Evolutionary conservation across 371 early-diverging fungal genomes (phyloP), one percentile per base, ranked within the genome.

Genomic region (Haplosporangium sp.): DNA sequence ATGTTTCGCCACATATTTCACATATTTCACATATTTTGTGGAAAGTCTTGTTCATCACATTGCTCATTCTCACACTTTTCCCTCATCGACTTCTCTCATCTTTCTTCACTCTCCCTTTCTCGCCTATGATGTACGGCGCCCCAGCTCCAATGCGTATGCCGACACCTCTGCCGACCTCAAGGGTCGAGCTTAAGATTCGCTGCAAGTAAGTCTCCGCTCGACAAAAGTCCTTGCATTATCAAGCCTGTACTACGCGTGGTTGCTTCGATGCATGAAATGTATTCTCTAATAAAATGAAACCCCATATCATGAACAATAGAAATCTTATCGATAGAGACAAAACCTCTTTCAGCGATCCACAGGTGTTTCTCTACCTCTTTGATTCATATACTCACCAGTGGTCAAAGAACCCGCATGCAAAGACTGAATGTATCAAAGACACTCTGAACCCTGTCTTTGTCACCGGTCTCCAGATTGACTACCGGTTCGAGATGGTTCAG

Each of bases 351-450:
- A 74, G 74, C 51, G 74, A 74, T 38, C 74, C 74, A 5, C 74
- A 74, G 21, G 74, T 74, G n/a, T 61, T 64, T 23, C 64, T 74
- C 64, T 74, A 57, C 37, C 57, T 65, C 41, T 62, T 46, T 14
- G 69, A 74, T 38, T 16, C 43, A 40, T 41, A 58, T n/a, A 60
- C 61, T 8, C 58, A 59, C 40, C 46, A 45, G 8, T 74, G 69
- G 65, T 41, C 52, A 21, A 57, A 46, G 4, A 42, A 42, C 18
- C 69, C 69, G 4, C 48, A 65, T 42, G 68, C 69, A 5, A 68
- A 21, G 61, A 74, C 74, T 1, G 74, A 74, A 50, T 58, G 68
- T 36, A 64, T 74, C 69, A 74, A 74, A 54, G 69, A 74, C 46
- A 74, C 11, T 20, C 45, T 74, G 55, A 69, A 68, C 54, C 74